Evolutionary conservation across 2,329 filamentous ascomycete species (phyloP).

Genomic region (Colletotrichum musae): DNA sequence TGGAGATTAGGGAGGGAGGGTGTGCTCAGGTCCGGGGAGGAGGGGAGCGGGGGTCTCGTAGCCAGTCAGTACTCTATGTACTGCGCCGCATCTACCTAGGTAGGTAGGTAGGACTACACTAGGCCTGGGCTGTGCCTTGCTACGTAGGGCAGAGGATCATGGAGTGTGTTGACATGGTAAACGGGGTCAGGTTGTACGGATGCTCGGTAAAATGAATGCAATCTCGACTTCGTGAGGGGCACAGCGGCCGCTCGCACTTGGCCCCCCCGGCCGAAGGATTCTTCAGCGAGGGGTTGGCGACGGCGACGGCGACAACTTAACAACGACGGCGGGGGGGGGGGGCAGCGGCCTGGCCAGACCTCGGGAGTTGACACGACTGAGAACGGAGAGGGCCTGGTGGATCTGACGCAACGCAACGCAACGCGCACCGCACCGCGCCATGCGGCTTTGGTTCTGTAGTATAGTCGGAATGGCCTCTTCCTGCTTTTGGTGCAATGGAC

Average conservation of each 20-base stretch:
- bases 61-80: conserved; percentile 13
- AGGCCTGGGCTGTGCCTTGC: not conserved
- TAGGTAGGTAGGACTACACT: not conserved
- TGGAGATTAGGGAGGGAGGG: too few relatives aligned
- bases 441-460: conserved; percentile 18
- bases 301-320: too few relatives aligned
- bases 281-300: not conserved
- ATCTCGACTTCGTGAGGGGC: not conserved
- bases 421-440: conserved; percentile 7
- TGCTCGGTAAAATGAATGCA: not conserved
- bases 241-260: not conserved
- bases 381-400: too few relatives aligned
- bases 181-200: too few relatives aligned
- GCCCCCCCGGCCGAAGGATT: not conserved
- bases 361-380: too few relatives aligned
- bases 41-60: too few relatives aligned
- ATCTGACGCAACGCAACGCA: too few relatives aligned
- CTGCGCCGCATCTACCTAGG: not conserved
- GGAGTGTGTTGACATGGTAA: too few relatives aligned
- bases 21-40: too few relatives aligned
- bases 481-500: conserved; percentile 4
- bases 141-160: not conserved
- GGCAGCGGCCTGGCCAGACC: too few relatives aligned
- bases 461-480: conserved; percentile 21
- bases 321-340: too few relatives aligned